phyloP scores from a whole-genome alignment of 2,329 filamentous ascomycete genomes.

The Colletotrichum limetticola region DNA sequence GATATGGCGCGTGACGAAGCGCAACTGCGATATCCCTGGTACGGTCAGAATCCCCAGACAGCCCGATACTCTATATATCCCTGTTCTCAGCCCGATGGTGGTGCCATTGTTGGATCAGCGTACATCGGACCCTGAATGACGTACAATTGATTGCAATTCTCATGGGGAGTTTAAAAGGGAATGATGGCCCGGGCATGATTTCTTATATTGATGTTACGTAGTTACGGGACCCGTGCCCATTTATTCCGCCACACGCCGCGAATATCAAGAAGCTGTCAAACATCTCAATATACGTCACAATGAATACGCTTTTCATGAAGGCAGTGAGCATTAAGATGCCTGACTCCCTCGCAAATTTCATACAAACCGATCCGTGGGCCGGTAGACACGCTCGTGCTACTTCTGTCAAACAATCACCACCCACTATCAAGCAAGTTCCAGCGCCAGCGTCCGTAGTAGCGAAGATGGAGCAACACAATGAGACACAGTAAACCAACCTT shows the following conservation, averaged over 20 bases:
- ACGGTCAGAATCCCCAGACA: background rate
- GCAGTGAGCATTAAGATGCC: background rate
- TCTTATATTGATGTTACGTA: background rate
- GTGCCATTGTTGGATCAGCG: background rate
- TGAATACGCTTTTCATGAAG: background rate
- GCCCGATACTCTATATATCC: background rate
- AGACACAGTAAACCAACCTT: background rate
- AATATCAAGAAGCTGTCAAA: background rate
- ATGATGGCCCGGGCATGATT: conserved; percentile 20
- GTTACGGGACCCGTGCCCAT: background rate
- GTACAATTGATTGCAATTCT: background rate
- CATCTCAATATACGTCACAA: background rate
- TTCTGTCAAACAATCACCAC: background rate
- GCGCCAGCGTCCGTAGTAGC: background rate
- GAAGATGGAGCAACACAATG: background rate
- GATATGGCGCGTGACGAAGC: background rate
- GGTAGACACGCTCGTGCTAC: background rate
- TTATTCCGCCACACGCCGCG: background rate
- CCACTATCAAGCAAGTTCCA: too few relatives aligned
- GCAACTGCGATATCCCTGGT: background rate
- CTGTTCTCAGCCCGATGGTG: background rate
- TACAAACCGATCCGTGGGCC: background rate
- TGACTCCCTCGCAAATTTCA: background rate
- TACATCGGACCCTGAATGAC: background rate
- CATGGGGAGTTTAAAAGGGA: background rate